Base-by-base conservation (phyloP, 192 early-diverging fungal genomes). In the Podochytrium sp. region DNA sequence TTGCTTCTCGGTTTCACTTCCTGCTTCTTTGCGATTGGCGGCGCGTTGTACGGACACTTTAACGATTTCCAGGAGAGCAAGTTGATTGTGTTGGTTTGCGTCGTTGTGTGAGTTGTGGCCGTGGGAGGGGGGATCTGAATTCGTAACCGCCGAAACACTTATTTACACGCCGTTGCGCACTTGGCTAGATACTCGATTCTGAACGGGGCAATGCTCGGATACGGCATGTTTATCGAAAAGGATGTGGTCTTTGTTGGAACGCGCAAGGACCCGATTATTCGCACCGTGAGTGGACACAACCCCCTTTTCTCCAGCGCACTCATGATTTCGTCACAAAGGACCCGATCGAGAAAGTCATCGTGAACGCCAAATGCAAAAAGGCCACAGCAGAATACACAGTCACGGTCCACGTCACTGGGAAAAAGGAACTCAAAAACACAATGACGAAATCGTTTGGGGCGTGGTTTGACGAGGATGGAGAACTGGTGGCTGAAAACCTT, bases 1-100 rank as follows among this genome's bases (percentile, higher is more conserved):
- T 89, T 96, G 2, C 61, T 91, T 14, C 81, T 96, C 16, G 95
- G 95, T 33, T 96, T 93, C 77, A 49, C 89, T 18, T 86, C 92
- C 2, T 88, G 89, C 62, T 60, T 85, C 0, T 91, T 94, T 80
- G 93, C 93, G 56, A 92, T 84, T 23, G 86, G 81, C 59, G 90
- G 59, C 18, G 68, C 83, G 3, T 55, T 49, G 3, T 81, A 84
- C 65, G 75, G 75, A 29, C 80, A 84, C 73, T 50, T 79, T 37
- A 73, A 77, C 23, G 80, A 81, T 32, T 84, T 80, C 51, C 77
- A 78, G 18, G 76, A 79, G 3, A 80, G 75, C 73, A 72, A 75
- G 38, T 50, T 69, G 30, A 43, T 84, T 1, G 78, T 84, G 10
- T 20, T 62, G 5, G 59, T 81, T n/a, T 75, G 77, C 41, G 75